These are phyloP conservation scores for Aschersonia sp. DNA, from an alignment of 2,329 filamentous ascomycete species.

Conservation along the genomic window DNA sequence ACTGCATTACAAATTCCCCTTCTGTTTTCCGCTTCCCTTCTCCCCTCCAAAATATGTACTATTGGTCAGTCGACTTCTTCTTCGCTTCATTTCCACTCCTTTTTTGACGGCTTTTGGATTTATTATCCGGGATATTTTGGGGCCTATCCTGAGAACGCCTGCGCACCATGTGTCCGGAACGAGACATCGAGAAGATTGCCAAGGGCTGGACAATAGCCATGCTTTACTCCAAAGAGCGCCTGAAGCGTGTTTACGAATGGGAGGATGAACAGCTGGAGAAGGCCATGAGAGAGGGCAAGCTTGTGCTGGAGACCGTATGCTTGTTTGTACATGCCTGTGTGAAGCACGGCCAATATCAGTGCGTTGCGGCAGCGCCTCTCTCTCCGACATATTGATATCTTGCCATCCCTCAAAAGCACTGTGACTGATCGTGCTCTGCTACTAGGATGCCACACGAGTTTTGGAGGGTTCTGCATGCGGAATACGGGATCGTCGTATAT, in stretches of 20 bases:
- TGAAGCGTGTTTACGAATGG: slow-evolving; percentile 16
- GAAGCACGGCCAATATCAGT: slow-evolving; percentile 22
- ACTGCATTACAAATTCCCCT: neutral
- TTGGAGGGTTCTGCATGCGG: slow-evolving; percentile 21
- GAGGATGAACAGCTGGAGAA: slow-evolving; percentile 17
- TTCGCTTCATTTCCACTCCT: neutral
- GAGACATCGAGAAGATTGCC: slow-evolving; percentile 18
- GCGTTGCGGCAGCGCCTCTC: slow-evolving; percentile 1
- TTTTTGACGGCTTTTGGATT: neutral
- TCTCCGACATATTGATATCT: no score
- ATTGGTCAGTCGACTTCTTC: neutral
- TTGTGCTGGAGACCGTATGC: slow-evolving; percentile 23
- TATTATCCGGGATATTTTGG: neutral
- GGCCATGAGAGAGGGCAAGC: slow-evolving; percentile 16
- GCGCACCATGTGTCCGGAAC: slow-evolving; percentile 10
- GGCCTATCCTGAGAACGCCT: no score
- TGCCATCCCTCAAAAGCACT: neutral
- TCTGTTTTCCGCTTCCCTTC: neutral
- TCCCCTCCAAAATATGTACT: slow-evolving; percentile 4
- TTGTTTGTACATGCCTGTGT: slow-evolving; percentile 24
- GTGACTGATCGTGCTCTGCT: neutral
- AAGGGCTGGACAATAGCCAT: slow-evolving; percentile 24
- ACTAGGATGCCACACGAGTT: slow-evolving; percentile 20
- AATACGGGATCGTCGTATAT: slow-evolving; percentile 26
- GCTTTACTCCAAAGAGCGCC: slow-evolving; percentile 18